Base-by-base conservation (phyloP, 306 rosid genomes). In the Trifolium pratense region DNA sequence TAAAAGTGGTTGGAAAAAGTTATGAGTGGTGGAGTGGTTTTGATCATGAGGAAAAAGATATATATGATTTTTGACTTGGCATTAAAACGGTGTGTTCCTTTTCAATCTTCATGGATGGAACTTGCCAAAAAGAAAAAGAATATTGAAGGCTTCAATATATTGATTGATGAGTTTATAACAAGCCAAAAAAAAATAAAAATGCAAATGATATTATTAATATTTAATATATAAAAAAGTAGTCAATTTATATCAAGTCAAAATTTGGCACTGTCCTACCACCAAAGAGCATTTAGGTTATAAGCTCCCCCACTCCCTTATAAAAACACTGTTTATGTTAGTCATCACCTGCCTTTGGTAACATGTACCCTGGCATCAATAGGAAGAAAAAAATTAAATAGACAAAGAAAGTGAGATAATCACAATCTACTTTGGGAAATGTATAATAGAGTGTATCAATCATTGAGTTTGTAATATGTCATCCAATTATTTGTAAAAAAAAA, bases 261-360 rank as follows among this genome's bases (percentile, higher is more conserved):
- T 68, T 68, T 68, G 77, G 74, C 45, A 60, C 51, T 68, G 66
- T 49, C 80, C 82, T 71, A 78, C 83, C 67, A 61, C 61, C 42
- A 45, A 5, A 66, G 75, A 42, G 52, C 52, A 37, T 34, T 53
- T 68, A 74, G 79, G 76, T 42, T n/a, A 59, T 31, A 68, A 73
- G 67, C 39, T 36, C 75, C 53, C 17, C 26, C 53, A 65, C 18
- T 39, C 34, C 8, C 59, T 23, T 32, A 23, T 67, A 59, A 26
- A 37, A 73, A 40, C 39, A 67, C 37, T 69, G 53, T 65, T 75
- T 23, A 46, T 45, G 39, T 79, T 40, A 68, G 78, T 65, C n/a
- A 8, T 61, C 2, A 42, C 64, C 34, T 71, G 40, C 67, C 78
- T 16, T 55, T 74, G 49, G 51, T 62, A 78, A 70, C 71, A 60